phyloP scores from a whole-genome alignment of 2,329 filamentous ascomycete species.

The Zymoseptoria passerinii region DNA sequence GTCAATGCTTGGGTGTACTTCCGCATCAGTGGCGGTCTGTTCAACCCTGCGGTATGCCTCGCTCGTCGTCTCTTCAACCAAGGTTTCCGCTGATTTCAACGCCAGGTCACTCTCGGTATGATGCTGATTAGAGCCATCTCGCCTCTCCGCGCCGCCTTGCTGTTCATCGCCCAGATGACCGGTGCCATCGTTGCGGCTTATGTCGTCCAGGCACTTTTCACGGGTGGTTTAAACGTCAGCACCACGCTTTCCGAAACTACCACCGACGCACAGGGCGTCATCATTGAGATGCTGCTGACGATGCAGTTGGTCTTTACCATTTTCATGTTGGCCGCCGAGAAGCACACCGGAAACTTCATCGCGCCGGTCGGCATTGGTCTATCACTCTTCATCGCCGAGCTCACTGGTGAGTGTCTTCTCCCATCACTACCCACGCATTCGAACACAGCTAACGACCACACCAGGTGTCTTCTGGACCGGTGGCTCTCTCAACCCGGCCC shows the following conservation, averaged over 20 bases:
- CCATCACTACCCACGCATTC: not conserved
- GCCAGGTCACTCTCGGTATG: slow-evolving; percentile 18
- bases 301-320: slow-evolving; percentile 26
- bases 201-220: slow-evolving; percentile 22
- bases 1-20: slow-evolving; percentile 31
- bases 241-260: slow-evolving; percentile 20
- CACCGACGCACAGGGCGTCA: slow-evolving; percentile 22
- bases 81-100: not conserved
- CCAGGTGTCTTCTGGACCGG: slow-evolving; percentile 27
- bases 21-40: slow-evolving; percentile 21
- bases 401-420: slow-evolving; percentile 7
- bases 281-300: slow-evolving; percentile 30
- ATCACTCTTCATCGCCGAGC: slow-evolving; percentile 18
- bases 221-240: slow-evolving; percentile 16
- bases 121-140: slow-evolving; percentile 15
- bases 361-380: slow-evolving; percentile 22
- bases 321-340: slow-evolving; percentile 31
- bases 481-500: slow-evolving; percentile 28
- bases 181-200: slow-evolving; percentile 22
- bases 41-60: slow-evolving; percentile 18
- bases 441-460: not conserved
- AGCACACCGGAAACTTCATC: slow-evolving; percentile 28
- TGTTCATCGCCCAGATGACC: slow-evolving; percentile 23
- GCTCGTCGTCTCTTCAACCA: not conserved
- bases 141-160: slow-evolving; percentile 13